Percentiles rank a stretch among this genome's conserved stretches.
Evolutionary conservation across 108 stramenopile genomes (phyloP).

Genomic region (Aurantiochytrium sp.): DNA sequence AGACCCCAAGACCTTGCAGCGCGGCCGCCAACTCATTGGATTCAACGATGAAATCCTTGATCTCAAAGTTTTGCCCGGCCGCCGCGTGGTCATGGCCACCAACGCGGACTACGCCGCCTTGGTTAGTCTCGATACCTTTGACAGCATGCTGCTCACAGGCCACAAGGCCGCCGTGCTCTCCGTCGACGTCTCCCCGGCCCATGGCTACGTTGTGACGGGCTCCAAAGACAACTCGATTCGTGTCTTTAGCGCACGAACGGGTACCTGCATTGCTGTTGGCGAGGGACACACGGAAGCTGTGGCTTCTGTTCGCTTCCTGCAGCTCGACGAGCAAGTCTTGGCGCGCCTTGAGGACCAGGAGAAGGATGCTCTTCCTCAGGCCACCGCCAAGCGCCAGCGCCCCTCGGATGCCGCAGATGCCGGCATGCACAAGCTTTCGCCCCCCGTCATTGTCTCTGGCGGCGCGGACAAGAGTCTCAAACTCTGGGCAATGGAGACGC

Average conservation of each 20-base stretch:
- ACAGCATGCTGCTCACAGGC: conserved; percentile 56
- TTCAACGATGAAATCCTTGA: conserved; percentile 10
- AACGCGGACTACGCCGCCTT: not conserved
- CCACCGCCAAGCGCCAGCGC: not conserved
- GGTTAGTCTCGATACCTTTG: not conserved
- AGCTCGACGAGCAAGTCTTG: not conserved
- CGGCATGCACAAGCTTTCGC: not conserved
- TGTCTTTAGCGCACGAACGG: conserved; percentile 57
- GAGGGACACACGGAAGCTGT: conserved; percentile 80
- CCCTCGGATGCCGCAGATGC: not conserved
- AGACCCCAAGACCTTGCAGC: not conserved
- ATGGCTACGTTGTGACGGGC: conserved; percentile 75
- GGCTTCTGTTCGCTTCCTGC: not conserved
- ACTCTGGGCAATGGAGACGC: conserved; percentile 66
- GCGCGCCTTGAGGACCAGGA: conserved; percentile 21
- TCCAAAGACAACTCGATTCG: conserved; percentile 81
- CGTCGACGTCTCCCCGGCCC: conserved; percentile 75
- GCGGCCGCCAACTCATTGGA: not conserved
- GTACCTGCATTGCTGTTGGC: conserved; percentile 56
- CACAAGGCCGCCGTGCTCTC: conserved; percentile 86
- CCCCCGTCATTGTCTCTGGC: conserved; percentile 67
- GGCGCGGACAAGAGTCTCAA: conserved; percentile 85
- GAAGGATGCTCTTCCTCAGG: not conserved
- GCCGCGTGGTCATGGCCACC: conserved; percentile 4
- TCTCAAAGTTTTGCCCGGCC: not conserved